These are phyloP conservation scores for Russula compacta DNA, from an alignment of 768 basidiomycete genomes.

Conservation along the genomic window DNA sequence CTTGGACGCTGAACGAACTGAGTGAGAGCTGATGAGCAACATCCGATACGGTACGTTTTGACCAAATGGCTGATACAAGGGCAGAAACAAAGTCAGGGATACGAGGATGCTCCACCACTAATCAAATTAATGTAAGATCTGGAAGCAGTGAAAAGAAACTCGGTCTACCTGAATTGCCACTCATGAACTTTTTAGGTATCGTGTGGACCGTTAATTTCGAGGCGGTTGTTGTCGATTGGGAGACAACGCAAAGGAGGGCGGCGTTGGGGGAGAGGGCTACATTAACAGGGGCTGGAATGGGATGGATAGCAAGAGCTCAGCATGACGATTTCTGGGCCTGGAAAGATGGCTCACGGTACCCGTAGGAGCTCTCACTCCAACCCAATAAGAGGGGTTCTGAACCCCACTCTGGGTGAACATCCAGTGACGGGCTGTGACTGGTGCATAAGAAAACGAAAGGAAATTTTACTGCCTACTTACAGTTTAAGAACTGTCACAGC, in stretches of 20 bases:
- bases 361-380: conserved; percentile 11
- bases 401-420: conserved; percentile 11
- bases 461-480: background rate
- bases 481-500: conserved; percentile 5
- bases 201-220: conserved; percentile 14
- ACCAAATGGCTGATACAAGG: conserved; percentile 37
- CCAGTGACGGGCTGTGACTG: conserved; percentile 2
- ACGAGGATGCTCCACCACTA: conserved; percentile 14
- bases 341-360: conserved; percentile 2
- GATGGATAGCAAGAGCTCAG: background rate
- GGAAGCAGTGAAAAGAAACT: conserved; percentile 6
- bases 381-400: conserved; percentile 11
- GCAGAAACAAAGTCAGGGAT: conserved; percentile 14
- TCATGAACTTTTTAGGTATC: conserved; percentile 1
- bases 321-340: background rate
- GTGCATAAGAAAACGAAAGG: background rate
- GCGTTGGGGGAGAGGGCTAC: conserved; percentile 51
- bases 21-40: conserved; percentile 46
- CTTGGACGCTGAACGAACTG: conserved; percentile 32
- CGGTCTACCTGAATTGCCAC: conserved; percentile 13
- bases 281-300: conserved; percentile 45
- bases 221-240: conserved; percentile 22
- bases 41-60: conserved; percentile 48
- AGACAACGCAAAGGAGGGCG: conserved; percentile 43
- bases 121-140: background rate